phyloP scores from a whole-genome alignment of 164 flowering plant genomes.

The Akebia trifoliata region DNA sequence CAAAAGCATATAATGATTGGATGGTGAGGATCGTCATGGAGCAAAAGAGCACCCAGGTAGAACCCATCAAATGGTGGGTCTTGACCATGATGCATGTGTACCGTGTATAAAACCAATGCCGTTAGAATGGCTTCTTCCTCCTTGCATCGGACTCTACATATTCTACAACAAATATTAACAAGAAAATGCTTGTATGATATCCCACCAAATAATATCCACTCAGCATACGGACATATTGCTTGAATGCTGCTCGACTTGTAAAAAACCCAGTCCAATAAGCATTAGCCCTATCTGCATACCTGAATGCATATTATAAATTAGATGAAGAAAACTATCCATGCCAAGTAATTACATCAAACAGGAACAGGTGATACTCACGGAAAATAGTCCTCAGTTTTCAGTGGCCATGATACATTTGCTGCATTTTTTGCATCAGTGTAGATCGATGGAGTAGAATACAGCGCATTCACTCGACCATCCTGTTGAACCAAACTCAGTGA shows the following conservation, averaged over 20 bases:
- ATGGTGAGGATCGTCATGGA: background rate
- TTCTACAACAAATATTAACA: background rate
- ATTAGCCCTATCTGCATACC: constrained; percentile 74
- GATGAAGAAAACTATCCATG: background rate
- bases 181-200: background rate
- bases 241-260: constrained; percentile 88
- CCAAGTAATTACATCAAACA: background rate
- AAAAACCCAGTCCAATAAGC: constrained; percentile 94
- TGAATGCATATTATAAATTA: constrained; percentile 19
- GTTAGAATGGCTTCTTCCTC: background rate
- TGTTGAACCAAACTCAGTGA: constrained; percentile 22
- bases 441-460: constrained; percentile 87
- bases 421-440: constrained; percentile 75
- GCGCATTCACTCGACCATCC: constrained; percentile 90
- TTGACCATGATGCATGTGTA: background rate
- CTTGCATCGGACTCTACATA: background rate
- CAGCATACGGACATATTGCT: constrained; percentile 60
- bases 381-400: constrained; percentile 76
- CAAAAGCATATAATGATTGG: background rate
- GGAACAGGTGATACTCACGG: constrained; percentile 46
- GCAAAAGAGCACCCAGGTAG: background rate
- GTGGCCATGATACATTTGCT: constrained; percentile 69
- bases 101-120: background rate
- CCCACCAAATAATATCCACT: constrained; percentile 92
- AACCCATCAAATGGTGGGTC: background rate